Base-by-base conservation (phyloP, 2,329 filamentous ascomycete genomes). In the Periconia sp. region DNA sequence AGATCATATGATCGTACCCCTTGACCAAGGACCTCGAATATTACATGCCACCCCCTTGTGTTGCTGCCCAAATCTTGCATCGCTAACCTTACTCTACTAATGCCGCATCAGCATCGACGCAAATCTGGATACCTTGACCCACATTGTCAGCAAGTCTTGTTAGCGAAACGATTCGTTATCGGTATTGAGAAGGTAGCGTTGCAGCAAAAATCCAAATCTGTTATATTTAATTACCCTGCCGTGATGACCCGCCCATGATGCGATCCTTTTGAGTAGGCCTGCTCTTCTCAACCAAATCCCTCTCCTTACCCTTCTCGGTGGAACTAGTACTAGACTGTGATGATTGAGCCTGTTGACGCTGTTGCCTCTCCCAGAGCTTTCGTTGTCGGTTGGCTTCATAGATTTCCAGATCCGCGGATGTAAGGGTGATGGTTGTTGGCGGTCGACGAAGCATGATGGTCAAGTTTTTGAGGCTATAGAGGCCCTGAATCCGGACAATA, bases 401-500 rank as follows among this genome's bases (percentile, higher is more conserved):
- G 40, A 80, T 75, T 26, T 85, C 83, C 26, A 89, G 77, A 66
- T 90, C 87, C 61, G 88, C 84, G 34, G 82, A 76, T 2, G 86
- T 89, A 52, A 89, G 79, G 40, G 79, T 75, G 50, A 90, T 81
- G 11, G 81, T 80, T 33, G 87, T 90, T 9, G 86, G 79, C 12
- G 82, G 79, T 32, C 86, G 82, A 56, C 84, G 83, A 55, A 87
- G 82, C 84, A 87, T 85, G 6, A 24, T 69, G 47, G 25, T 23
- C 16, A 31, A 32, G 12, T 18, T 24, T 34, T n/a, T n/a, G n/a
- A n/a, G n/a, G n/a, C n/a, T n/a, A n/a, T n/a, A n/a, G n/a, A n/a
- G n/a, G n/a, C n/a, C n/a, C 28, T 8, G 13, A 13, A 8, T 21
- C 8, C 9, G 11, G 22, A 2, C 10, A 15, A 24, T 37, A 32